These are phyloP conservation scores for Metarhizium guizhouense DNA, from an alignment of 2,329 filamentous ascomycete species.

Conservation along the genomic window DNA sequence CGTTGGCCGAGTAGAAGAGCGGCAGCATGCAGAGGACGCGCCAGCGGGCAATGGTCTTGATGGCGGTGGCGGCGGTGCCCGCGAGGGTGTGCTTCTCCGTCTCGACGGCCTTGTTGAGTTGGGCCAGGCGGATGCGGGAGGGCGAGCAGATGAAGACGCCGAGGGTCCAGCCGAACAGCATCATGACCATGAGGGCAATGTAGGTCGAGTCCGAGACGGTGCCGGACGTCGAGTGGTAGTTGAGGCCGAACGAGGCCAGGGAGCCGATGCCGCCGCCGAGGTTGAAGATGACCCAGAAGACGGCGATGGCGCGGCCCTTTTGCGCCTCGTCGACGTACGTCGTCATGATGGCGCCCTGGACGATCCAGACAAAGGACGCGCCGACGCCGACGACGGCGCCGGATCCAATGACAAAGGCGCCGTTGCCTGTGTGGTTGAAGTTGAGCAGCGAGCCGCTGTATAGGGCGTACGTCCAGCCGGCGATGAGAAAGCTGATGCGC, in stretches of 20 bases:
- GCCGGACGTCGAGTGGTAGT: conserved; percentile 28
- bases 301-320: conserved; percentile 32
- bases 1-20: conserved; percentile 44
- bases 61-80: conserved; percentile 25
- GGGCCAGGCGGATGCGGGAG: conserved; percentile 27
- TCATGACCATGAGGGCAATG: conserved; percentile 38
- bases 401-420: conserved; percentile 32
- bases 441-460: conserved; percentile 34
- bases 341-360: conserved; percentile 39
- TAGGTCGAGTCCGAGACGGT: conserved; percentile 42
- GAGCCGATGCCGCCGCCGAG: conserved; percentile 35
- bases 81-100: conserved; percentile 29
- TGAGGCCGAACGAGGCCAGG: conserved; percentile 25
- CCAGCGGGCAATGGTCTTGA: conserved; percentile 32
- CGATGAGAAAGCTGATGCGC: conserved; percentile 31
- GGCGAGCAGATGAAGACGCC: conserved; percentile 40
- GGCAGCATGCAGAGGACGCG: conserved; percentile 38
- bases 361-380: conserved; percentile 35
- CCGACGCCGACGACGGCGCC: conserved; percentile 37
- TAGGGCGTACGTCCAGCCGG: conserved; percentile 36
- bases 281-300: conserved; percentile 39
- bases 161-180: conserved; percentile 38
- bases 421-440: conserved; percentile 31
- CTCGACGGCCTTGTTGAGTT: conserved; percentile 26
- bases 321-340: conserved; percentile 25